Base-by-base conservation (phyloP, 148 eudicot species). In the Nyssa sinensis region DNA sequence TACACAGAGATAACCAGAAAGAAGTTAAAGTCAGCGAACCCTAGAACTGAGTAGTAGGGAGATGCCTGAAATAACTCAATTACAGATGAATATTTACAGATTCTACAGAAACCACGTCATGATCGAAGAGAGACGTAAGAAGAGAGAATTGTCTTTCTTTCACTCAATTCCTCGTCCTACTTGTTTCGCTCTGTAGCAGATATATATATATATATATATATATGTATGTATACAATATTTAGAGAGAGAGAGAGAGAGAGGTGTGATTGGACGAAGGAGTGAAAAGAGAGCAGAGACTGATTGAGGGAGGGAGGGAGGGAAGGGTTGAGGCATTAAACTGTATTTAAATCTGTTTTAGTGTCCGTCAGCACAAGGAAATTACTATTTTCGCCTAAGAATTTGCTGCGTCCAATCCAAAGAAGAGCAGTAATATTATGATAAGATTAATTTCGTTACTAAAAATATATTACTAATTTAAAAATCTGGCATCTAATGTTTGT, bases 21-120 rank as follows among this genome's bases (percentile, higher is more conserved):
- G 44, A 71, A 35, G 51, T 14, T 5, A 14, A 58, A 71, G 32
- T 57, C 51, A 71, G 32, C 75, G 66, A 72, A 72, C 66, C 75
- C 75, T 72, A 72, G 24, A 39, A 55, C 59, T 55, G 24, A 55
- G 59, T 17, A 55, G 59, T 55, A 55, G 25, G 51, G 23, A 55
- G 34, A 37, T 8, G 51, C 34, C 34, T 72, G 66, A 28, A 71
- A n/a, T 0, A 35, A 57, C 47, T 37, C 31, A 60, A 58, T 60
- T 60, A 7, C 13, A 60, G 16, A 57, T 1, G 33, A 71, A 60
- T 61, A 55, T 51, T 19, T 32, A 39, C 35, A 72, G 57, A 39
- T 21, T 70, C 73, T 44, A 55, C 10, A 29, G 47, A 57, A 55
- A 53, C 44, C 62, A 31, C 63, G 21, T 34, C 58, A 47, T 21